Base-by-base conservation (phyloP, 345 rosid species). In the Litchi chinensis region DNA sequence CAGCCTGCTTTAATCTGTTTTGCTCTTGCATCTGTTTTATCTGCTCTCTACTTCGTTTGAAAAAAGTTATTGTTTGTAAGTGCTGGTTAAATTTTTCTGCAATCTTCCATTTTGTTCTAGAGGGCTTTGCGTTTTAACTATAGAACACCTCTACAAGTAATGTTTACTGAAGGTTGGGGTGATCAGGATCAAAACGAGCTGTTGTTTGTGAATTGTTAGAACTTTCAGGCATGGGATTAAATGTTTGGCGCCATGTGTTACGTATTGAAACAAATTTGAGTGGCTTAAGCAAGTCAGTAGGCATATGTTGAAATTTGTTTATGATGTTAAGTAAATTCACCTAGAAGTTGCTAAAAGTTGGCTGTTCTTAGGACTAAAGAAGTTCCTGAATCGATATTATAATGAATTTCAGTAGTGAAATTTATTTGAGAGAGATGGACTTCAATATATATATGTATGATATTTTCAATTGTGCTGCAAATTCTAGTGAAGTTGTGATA, bases 1-100 rank as follows among this genome's bases (percentile, higher is more conserved):
- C 60, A 52, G 74, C 68, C 19, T 59, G 48, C 68, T 67, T 19
- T 64, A 62, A 10, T 78, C 19, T 56, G 48, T 50, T 46, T 50
- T 67, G 32, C 60, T 66, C 46, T 80, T 69, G 10, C 32, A 66
- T 70, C 60, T 21, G 26, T 7, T 1, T 43, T 72, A 2, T 77
- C 11, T 3, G 2, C 65, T 8, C 11, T 24, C 32, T 24, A 62
- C 32, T 65, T 18, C 60, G 11, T 54, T 19, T 8, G 50, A 3
- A 7, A 46, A 54, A 13, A 54, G 60, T 15, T 3, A 3, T 54
- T 54, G 5, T 54, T 54, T 54, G 60, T 15, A 54, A 54, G 9
- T 60, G 15, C 13, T 1, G 21, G 21, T 59, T 40, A 26, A 13
- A 26, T 21, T 10, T 21, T 32, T 21, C 39, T 37, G 32, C 19